Conservation (phyloP, 108 stramenopile genomes). For the Cyclotella distinguenda region DNA sequence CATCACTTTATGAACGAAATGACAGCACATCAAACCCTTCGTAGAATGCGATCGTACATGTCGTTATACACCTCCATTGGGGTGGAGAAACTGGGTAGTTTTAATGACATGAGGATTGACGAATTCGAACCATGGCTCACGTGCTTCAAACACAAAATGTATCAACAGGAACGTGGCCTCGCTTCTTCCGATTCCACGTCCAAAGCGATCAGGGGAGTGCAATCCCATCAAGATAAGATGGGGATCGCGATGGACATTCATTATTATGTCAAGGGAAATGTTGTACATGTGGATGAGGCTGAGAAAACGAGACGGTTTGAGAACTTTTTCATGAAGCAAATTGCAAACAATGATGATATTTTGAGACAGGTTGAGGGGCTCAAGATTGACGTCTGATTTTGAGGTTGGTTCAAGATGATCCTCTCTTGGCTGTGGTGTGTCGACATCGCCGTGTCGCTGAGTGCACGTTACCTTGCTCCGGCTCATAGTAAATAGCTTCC, state of each 20-base stretch:
- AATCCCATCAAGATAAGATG: constrained; percentile 16
- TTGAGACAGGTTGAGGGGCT: constrained; percentile 60
- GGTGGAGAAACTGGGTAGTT: constrained; percentile 84
- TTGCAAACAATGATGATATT: constrained; percentile 70
- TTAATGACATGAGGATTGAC: constrained; percentile 69
- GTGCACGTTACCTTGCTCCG: too few relatives aligned
- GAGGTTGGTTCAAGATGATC: too few relatives aligned
- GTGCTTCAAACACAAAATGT: constrained; percentile 75
- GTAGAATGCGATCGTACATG: constrained; percentile 91
- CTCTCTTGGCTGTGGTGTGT: too few relatives aligned
- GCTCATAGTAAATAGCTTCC: too few relatives aligned
- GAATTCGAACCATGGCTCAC: constrained; percentile 55
- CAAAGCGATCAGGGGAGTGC: constrained; percentile 3
- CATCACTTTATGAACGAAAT: constrained; percentile 85
- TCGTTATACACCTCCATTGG: constrained; percentile 94
- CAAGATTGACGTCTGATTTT: constrained; percentile 27
- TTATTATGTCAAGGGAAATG: constrained; percentile 58
- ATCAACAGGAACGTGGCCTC: constrained; percentile 58
- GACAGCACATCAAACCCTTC: constrained; percentile 59
- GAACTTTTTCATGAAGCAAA: constrained; percentile 83
- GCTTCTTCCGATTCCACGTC: constrained; percentile 13
- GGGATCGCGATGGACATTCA: constrained; percentile 84
- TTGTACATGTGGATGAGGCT: constrained; percentile 83
- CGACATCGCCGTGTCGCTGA: too few relatives aligned
- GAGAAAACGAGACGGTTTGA: constrained; percentile 85